phyloP scores from a whole-genome alignment of 2,329 filamentous ascomycete species.

The Xylariaceae sp. region DNA sequence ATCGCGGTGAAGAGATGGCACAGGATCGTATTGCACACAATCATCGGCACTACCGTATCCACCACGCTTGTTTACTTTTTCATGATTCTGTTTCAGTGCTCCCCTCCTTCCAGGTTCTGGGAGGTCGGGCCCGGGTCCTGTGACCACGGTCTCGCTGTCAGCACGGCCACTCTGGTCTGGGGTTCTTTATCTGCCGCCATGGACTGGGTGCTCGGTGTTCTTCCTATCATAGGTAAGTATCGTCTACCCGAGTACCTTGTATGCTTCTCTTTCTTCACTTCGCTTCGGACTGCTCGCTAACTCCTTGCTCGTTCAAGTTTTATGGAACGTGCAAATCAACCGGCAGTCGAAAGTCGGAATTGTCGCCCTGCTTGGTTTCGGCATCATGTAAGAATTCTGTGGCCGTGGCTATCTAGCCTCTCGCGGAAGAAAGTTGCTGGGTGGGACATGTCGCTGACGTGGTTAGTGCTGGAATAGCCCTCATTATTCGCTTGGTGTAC shows the following conservation, averaged over 20 bases:
- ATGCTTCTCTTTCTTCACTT: not conserved
- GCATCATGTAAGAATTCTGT: constrained; percentile 40
- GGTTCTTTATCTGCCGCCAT: constrained; percentile 39
- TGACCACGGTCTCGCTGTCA: constrained; percentile 35
- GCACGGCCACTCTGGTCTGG: constrained; percentile 40
- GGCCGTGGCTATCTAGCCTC: not conserved
- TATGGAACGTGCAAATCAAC: constrained; percentile 47
- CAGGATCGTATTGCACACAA: constrained; percentile 30
- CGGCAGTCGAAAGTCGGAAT: constrained; percentile 41
- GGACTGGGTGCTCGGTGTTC: constrained; percentile 44
- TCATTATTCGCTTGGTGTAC: constrained; percentile 35
- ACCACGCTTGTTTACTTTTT: constrained; percentile 39
- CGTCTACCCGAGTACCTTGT: not conserved
- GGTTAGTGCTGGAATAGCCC: constrained; percentile 34
- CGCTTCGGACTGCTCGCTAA: too few species aligned
- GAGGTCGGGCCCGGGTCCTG: constrained; percentile 36
- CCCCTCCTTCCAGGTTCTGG: constrained; percentile 45
- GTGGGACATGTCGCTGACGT: constrained; percentile 2
- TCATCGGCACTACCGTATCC: constrained; percentile 32
- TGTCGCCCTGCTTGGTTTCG: constrained; percentile 43
- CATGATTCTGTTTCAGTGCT: constrained; percentile 45
- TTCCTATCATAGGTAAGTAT: constrained; percentile 39
- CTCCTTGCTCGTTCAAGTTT: constrained; percentile 25
- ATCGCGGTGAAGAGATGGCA: constrained; percentile 33
- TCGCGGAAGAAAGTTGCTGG: not conserved